Evolutionary conservation across 768 basidiomycete species (phyloP).

Genomic region (Lactifluus subvellereus): DNA sequence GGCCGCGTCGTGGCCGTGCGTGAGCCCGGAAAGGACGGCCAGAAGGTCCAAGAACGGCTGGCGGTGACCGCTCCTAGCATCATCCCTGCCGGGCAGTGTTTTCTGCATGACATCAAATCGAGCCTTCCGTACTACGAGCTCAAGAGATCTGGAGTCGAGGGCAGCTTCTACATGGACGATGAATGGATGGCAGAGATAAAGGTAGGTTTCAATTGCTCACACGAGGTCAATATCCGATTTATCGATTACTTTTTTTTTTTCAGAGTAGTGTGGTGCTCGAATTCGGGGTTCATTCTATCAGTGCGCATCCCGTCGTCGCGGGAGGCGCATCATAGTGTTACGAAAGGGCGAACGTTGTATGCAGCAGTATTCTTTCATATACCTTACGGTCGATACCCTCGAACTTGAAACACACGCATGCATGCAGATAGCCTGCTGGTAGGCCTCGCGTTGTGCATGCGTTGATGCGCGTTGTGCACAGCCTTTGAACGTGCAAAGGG

Average conservation of each 20-base stretch:
- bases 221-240: not conserved
- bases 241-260: not conserved
- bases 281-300: not conserved
- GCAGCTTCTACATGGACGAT: conserved; percentile 9
- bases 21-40: not conserved
- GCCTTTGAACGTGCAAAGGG: not conserved
- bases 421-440: not conserved
- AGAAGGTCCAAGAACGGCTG: not conserved
- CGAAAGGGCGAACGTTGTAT: not conserved
- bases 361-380: not conserved
- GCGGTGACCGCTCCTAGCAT: not conserved
- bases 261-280: not conserved
- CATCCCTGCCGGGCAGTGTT: not conserved
- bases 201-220: conserved; percentile 1
- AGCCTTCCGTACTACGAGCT: conserved; percentile 13
- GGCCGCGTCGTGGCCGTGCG: conserved; percentile 3
- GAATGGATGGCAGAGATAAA: conserved; percentile 11
- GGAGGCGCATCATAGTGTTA: not conserved
- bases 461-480: conserved; percentile 15
- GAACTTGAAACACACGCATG: not conserved
- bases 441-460: conserved; percentile 14
- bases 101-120: conserved; percentile 1
- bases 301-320: conserved; percentile 2
- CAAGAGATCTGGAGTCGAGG: not conserved
- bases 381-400: not conserved